Percentiles rank a stretch among this genome's conserved stretches.
These are phyloP conservation scores for Pseudogymnoascus sp. DNA, from an alignment of 2,329 filamentous ascomycete species.

Conservation along the genomic window DNA sequence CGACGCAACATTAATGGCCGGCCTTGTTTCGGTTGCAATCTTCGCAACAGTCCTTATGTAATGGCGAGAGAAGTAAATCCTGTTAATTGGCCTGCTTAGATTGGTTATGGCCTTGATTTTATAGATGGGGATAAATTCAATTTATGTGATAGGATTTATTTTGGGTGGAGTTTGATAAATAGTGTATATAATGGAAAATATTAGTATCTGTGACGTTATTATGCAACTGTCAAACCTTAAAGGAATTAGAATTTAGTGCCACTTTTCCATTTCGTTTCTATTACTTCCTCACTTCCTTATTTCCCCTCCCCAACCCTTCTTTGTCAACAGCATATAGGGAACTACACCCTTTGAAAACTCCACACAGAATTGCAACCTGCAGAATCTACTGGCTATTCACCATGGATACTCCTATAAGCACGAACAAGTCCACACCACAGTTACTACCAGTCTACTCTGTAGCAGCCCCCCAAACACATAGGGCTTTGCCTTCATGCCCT, in stretches of 20 bases:
- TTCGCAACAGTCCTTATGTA: too few species aligned
- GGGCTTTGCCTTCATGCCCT: not conserved
- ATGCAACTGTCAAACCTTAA: not conserved
- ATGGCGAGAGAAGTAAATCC: not conserved
- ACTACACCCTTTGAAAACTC: not conserved
- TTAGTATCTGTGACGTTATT: not conserved
- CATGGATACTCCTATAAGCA: not conserved
- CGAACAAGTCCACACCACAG: not conserved
- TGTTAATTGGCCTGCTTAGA: not conserved
- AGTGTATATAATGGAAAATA: not conserved
- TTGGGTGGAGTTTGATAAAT: not conserved
- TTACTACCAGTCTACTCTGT: not conserved
- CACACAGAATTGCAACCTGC: not conserved
- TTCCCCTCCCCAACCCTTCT: too few species aligned
- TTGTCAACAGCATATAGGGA: not conserved
- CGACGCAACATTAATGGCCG: not conserved
- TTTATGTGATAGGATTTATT: not conserved
- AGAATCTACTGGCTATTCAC: not conserved
- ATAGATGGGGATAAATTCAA: not conserved
- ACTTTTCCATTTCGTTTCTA: not conserved
- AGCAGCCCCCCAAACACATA: not conserved
- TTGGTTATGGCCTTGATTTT: not conserved
- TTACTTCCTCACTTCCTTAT: not conserved
- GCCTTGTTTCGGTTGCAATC: not conserved
- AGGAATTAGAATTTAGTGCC: not conserved